Evolutionary conservation across 2,329 filamentous ascomycete species (phyloP).

Genomic region (Mollisia scopiformis): DNA sequence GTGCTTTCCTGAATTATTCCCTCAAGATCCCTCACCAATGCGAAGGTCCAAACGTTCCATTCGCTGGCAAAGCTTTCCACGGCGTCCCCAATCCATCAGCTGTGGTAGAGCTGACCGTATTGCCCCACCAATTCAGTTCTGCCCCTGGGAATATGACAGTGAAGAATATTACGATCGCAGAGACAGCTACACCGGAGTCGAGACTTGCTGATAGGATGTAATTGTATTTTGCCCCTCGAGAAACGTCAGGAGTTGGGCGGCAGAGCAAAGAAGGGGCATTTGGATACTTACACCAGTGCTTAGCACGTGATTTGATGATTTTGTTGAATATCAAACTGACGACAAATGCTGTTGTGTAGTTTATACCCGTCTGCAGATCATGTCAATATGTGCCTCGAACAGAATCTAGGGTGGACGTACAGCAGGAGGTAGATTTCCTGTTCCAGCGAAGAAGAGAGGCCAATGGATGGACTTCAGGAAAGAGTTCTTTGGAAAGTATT

Average conservation of each 20-base stretch:
- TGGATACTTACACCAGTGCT: slow-evolving; percentile 55
- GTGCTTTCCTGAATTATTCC: no score
- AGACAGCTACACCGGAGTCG: not conserved
- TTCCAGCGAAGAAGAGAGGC: slow-evolving; percentile 57
- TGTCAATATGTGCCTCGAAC: no score
- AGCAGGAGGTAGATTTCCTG: slow-evolving; percentile 50
- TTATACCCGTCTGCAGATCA: slow-evolving; percentile 64
- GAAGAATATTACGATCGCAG: slow-evolving; percentile 1
- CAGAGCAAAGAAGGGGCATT: no score
- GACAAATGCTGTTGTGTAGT: slow-evolving; percentile 65
- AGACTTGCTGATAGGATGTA: not conserved
- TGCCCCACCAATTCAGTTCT: slow-evolving; percentile 3
- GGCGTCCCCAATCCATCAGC: slow-evolving; percentile 1
- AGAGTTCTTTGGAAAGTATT: slow-evolving; percentile 60
- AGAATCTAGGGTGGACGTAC: no score
- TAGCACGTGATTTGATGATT: slow-evolving; percentile 64
- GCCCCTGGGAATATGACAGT: not conserved
- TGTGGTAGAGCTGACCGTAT: not conserved
- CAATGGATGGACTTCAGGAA: slow-evolving; percentile 57
- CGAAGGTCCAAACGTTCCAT: not conserved
- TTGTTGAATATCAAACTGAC: slow-evolving; percentile 60
- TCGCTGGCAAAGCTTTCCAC: not conserved
- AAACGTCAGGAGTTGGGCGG: no score
- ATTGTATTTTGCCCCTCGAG: not conserved
- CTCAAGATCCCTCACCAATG: not conserved